A percentile compares a stretch with the other conserved stretches of the same genome.
phyloP scores from a whole-genome alignment of 2,329 filamentous ascomycete species.

The Intubia oerlemansii region DNA sequence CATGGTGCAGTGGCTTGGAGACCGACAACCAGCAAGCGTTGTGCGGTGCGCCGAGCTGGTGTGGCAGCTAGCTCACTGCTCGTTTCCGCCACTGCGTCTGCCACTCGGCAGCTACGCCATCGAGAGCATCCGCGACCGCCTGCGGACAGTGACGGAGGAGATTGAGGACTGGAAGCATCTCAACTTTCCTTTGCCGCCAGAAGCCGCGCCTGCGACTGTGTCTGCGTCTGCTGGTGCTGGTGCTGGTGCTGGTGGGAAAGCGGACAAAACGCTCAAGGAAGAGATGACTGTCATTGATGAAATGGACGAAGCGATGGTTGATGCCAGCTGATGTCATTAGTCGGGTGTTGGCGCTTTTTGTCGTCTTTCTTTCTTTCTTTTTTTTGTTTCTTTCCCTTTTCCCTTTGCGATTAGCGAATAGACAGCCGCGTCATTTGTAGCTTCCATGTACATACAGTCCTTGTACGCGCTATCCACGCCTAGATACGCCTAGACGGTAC shows the following conservation, averaged over 20 bases:
- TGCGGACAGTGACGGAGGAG: constrained; percentile 85
- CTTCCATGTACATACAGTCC: no score
- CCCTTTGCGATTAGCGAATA: no score
- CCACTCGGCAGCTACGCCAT: constrained; percentile 88
- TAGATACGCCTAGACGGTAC: no score
- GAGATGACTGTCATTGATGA: no score
- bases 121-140: constrained; percentile 77
- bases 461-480: no score
- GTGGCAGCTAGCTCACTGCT: constrained; percentile 88
- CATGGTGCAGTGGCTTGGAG: constrained; percentile 86
- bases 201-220: no score
- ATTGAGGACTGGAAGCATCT: constrained; percentile 84
- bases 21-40: constrained; percentile 78
- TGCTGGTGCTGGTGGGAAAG: no score
- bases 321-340: no score
- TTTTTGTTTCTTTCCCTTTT: constrained; percentile 1
- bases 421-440: no score
- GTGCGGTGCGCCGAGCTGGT: constrained; percentile 84
- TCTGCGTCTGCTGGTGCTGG: no score
- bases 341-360: background rate
- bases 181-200: constrained; percentile 36
- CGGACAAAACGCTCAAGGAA: no score
- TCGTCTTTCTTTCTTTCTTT: constrained; percentile 1
- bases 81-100: constrained; percentile 72
- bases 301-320: no score